Evolutionary conservation across 306 rosid genomes (phyloP).

Genomic region (Trifolium fragiferum): DNA sequence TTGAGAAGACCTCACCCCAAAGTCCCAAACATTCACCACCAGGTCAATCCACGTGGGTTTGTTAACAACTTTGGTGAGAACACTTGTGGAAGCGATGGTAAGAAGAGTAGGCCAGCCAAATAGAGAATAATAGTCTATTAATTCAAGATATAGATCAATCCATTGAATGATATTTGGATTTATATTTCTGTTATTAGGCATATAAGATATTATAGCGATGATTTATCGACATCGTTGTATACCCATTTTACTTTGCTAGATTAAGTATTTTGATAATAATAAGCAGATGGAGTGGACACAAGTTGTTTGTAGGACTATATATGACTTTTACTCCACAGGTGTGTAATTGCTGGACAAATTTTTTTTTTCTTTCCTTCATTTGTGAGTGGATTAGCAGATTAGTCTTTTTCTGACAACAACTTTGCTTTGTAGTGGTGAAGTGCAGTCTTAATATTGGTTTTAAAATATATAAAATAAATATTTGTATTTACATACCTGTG

Average conservation of each 20-base stretch:
- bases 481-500: slow-evolving; percentile 15
- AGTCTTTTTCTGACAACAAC: slow-evolving; percentile 23
- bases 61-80: no score
- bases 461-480: neutral
- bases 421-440: neutral
- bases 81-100: neutral
- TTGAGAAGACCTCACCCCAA: no score
- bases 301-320: neutral
- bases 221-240: neutral
- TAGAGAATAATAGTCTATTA: neutral
- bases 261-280: neutral
- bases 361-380: neutral
- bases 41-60: no score
- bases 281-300: neutral
- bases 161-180: neutral
- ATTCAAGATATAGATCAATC: neutral
- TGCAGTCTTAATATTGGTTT: slow-evolving; percentile 19
- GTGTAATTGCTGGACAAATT: neutral
- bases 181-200: neutral
- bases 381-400: neutral
- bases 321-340: neutral
- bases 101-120: neutral
- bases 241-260: neutral
- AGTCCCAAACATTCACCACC: no score
- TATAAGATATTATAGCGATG: neutral